phyloP scores from a whole-genome alignment of 768 basidiomycete genomes.

The Pleurotus pulmonarius region DNA sequence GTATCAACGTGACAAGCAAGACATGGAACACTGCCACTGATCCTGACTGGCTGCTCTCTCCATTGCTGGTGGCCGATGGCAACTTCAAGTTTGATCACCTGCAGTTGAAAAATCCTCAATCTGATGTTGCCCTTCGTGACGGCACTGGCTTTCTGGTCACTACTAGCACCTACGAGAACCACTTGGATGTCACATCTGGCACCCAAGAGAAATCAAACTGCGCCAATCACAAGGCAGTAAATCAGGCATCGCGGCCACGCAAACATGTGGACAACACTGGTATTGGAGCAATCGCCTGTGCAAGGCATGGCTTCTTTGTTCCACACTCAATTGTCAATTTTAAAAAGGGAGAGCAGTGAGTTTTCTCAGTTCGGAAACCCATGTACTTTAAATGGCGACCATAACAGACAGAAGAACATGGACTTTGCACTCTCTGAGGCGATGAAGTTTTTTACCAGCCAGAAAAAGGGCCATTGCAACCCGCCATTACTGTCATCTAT shows the following conservation, averaged over 20 bases:
- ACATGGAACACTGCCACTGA: not conserved
- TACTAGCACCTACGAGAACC: no score
- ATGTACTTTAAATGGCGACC: no score
- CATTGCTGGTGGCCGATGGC: no score
- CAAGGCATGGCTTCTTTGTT: constrained; percentile 25
- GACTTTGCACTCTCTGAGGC: constrained; percentile 21
- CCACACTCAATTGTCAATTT: constrained; percentile 26
- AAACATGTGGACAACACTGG: constrained; percentile 12
- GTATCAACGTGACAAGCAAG: not conserved
- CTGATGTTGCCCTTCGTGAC: no score
- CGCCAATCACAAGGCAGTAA: constrained; percentile 12
- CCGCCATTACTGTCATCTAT: no score
- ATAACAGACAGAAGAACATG: constrained; percentile 20
- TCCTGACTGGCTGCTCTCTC: no score
- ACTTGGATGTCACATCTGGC: not conserved
- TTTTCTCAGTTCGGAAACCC: not conserved
- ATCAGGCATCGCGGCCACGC: constrained; percentile 9
- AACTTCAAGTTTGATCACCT: no score
- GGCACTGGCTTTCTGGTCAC: no score
- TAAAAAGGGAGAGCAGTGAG: constrained; percentile 23
- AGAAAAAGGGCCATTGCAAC: not conserved
- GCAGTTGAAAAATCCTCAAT: no score
- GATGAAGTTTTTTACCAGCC: constrained; percentile 5
- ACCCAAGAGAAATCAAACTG: not conserved
- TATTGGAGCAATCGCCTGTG: constrained; percentile 20